Base-by-base conservation (phyloP, 306 rosid species). In the Castanopsis chinensis region DNA sequence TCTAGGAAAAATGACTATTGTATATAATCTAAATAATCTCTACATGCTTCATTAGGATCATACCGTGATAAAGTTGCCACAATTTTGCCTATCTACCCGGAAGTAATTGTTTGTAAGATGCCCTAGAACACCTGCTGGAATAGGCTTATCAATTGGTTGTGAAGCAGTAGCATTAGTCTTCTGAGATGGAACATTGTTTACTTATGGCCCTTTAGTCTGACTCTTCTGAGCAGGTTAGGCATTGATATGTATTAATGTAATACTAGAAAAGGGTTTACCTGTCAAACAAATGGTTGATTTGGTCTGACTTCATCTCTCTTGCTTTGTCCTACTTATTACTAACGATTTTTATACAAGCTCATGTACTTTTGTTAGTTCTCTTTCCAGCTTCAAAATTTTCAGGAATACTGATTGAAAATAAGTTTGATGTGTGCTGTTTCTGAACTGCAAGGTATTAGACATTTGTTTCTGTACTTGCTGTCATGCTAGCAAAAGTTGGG, bases 51-150 rank as follows among this genome's bases (percentile, higher is more conserved):
- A 58, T 6, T 75, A 64, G 74, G 78, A 72, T 25, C 70, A 37
- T 91, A 93, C 98, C 87, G 97, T 93, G 79, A 93, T 80, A 80
- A 93, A 93, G 83, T 93, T 93, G 81, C 98, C 97, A 61, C 97
- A 91, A 86, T 93, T 93, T 79, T 93, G 97, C 25, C 98, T 97
- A 32, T 93, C 97, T 10, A 89, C 90, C 14, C 98, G 84, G 23
- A 83, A 78, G 85, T 91, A 91, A 71, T 93, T 91, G 90, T 93
- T 93, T 10, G 92, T 90, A 74, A 77, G 90, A 82, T 73, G 85
- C 52, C 92, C 90, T 1, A 75, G 97, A 85, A 91, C 80, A 71
- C 98, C 98, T 61, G 98, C 98, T 1, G 98, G 87, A 79, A 68
- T 81, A 17, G 79, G 69, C 80, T 86, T 85, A 58, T 89, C 86